Evolutionary conservation across 768 basidiomycete species (phyloP).

Genomic region (Leccinum incarnatum): DNA sequence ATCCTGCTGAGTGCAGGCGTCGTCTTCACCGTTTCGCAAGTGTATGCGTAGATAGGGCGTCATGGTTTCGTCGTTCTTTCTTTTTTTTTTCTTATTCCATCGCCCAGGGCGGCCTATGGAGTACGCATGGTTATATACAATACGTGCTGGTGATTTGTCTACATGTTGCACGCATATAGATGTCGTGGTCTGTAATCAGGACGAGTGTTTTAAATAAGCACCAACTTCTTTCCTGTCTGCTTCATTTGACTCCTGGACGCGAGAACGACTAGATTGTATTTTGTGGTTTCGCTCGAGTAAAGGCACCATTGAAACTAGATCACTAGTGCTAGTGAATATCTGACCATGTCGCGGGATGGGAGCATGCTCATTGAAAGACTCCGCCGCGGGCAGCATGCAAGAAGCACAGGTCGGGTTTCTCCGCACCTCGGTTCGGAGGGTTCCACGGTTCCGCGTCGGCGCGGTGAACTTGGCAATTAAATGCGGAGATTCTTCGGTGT

Average conservation of each 20-base stretch:
- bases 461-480: too few species aligned
- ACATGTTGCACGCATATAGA: background rate
- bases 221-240: background rate
- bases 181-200: background rate
- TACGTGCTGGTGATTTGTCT: background rate
- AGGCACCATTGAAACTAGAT: background rate
- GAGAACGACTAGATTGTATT: background rate
- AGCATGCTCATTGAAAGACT: too few species aligned
- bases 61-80: background rate
- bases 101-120: background rate
- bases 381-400: too few species aligned
- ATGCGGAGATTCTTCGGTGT: too few species aligned
- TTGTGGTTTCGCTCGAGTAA: background rate
- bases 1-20: constrained; percentile 23
- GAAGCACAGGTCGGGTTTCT: too few species aligned
- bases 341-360: background rate
- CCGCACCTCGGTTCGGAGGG: too few species aligned
- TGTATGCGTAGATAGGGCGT: constrained; percentile 16
- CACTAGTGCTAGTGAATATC: background rate
- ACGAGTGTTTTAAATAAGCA: background rate
- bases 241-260: background rate
- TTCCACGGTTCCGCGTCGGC: too few species aligned
- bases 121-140: background rate
- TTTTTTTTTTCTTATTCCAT: background rate
- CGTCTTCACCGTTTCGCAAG: constrained; percentile 24